Evolutionary conservation across 2,329 filamentous ascomycete genomes (phyloP).

Genomic region (Alternaria brassicae): DNA sequence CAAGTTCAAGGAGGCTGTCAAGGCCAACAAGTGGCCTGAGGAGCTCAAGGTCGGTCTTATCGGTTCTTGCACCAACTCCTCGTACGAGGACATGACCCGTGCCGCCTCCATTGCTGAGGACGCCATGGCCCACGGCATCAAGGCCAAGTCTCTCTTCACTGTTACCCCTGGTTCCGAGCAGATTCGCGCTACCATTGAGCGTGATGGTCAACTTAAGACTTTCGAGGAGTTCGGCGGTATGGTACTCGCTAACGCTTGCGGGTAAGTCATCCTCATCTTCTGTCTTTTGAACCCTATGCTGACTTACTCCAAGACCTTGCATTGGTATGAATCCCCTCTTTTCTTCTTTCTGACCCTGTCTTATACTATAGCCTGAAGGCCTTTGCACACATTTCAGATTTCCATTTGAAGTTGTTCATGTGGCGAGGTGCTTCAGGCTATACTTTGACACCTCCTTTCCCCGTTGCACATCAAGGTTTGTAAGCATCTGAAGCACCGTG

Average conservation of each 20-base stretch:
- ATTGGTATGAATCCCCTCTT: conserved; percentile 42
- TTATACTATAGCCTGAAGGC: background rate
- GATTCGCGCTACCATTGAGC: conserved; percentile 86
- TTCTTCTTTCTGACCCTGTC: background rate
- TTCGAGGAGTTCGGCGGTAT: conserved; percentile 96
- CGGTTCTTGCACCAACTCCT: conserved; percentile 96
- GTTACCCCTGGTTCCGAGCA: conserved; percentile 97
- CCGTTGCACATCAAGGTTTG: background rate
- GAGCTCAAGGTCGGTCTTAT: conserved; percentile 97
- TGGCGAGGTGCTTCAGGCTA: background rate
- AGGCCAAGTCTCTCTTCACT: conserved; percentile 91
- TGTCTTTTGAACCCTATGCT: background rate
- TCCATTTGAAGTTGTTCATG: background rate
- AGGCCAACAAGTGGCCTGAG: conserved; percentile 94
- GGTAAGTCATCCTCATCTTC: conserved; percentile 24
- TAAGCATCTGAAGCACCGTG: background rate
- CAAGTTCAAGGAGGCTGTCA: conserved; percentile 94
- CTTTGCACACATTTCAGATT: background rate
- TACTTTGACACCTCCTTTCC: background rate
- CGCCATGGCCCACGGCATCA: conserved; percentile 89
- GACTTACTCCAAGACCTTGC: conserved; percentile 56
- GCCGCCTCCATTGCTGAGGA: conserved; percentile 90
- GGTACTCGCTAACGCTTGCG: conserved; percentile 94
- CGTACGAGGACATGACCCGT: conserved; percentile 89
- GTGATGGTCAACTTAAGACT: conserved; percentile 86